Evolutionary conservation across 371 early-diverging fungal genomes (phyloP).

Genomic region (Actinomortierella wolfii): DNA sequence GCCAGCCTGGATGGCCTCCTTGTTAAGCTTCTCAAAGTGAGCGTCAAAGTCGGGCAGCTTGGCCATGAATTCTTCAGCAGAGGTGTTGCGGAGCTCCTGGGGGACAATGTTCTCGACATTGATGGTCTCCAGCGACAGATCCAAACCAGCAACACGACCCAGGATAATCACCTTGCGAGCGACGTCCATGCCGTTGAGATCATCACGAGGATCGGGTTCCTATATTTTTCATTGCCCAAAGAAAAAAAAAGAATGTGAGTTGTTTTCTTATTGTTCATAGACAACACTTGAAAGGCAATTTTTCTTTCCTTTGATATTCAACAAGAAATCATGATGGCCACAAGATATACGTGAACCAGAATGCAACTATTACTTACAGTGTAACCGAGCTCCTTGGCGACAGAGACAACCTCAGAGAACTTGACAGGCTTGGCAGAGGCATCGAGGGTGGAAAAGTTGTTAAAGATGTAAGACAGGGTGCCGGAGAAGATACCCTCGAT

Average conservation of each 20-base stretch:
- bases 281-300: too few relatives aligned
- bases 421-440: constrained; percentile 50
- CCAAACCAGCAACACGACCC: constrained; percentile 86
- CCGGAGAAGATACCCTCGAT: constrained; percentile 98
- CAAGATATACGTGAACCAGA: too few relatives aligned
- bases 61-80: constrained; percentile 84
- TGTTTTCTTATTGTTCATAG: too few relatives aligned
- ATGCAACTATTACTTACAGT: too few relatives aligned
- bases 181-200: constrained; percentile 98
- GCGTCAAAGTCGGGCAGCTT: constrained; percentile 84
- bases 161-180: constrained; percentile 93
- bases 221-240: constrained; percentile 4
- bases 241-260: too few relatives aligned
- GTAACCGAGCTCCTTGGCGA: constrained; percentile 92
- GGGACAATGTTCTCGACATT: constrained; percentile 96
- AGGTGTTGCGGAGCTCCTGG: constrained; percentile 68
- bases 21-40: constrained; percentile 80
- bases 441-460: constrained; percentile 80
- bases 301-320: too few relatives aligned
- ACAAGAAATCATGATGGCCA: too few relatives aligned
- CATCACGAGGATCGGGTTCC: constrained; percentile 98
- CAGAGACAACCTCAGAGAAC: constrained; percentile 89
- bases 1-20: constrained; percentile 68
- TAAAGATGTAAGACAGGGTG: constrained; percentile 95
- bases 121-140: constrained; percentile 75